Evolutionary conservation across 78 protist species (phyloP).

Genomic region (Fonticula alba): DNA sequence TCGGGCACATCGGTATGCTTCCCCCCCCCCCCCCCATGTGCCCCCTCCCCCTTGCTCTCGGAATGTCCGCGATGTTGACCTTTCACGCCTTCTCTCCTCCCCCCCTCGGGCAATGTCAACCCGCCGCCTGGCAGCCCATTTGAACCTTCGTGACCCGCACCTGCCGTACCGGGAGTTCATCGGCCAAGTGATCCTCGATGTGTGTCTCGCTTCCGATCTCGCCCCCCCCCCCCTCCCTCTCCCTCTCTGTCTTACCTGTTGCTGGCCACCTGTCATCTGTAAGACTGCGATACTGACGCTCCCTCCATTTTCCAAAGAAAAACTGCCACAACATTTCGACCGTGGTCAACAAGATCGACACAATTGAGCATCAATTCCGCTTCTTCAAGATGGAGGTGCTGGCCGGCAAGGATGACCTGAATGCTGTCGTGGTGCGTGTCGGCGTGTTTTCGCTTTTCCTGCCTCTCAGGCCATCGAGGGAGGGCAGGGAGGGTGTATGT

Average conservation of each 20-base stretch:
- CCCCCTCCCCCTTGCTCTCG: no score
- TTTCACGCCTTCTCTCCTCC: no score
- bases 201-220: neutral
- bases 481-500: no score
- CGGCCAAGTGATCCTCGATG: conserved; percentile 63
- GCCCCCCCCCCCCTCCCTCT: neutral
- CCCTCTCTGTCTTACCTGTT: no score
- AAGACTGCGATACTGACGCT: no score
- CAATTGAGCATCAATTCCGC: conserved; percentile 61
- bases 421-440: conserved; percentile 22
- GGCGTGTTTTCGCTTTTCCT: conserved; percentile 3
- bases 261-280: no score
- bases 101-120: no score
- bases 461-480: no score
- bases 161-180: conserved; percentile 58
- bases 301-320: no score
- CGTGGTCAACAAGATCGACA: conserved; percentile 72
- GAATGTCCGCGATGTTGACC: no score
- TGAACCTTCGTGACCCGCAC: conserved; percentile 62
- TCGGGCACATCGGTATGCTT: no score
- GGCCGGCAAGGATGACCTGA: conserved; percentile 52
- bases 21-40: no score
- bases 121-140: conserved; percentile 83
- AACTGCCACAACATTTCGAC: conserved; percentile 27
- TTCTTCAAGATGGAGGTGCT: conserved; percentile 74